Evolutionary conservation across 2,329 filamentous ascomycete genomes (phyloP).

Genomic region (Polychaeton citri): DNA sequence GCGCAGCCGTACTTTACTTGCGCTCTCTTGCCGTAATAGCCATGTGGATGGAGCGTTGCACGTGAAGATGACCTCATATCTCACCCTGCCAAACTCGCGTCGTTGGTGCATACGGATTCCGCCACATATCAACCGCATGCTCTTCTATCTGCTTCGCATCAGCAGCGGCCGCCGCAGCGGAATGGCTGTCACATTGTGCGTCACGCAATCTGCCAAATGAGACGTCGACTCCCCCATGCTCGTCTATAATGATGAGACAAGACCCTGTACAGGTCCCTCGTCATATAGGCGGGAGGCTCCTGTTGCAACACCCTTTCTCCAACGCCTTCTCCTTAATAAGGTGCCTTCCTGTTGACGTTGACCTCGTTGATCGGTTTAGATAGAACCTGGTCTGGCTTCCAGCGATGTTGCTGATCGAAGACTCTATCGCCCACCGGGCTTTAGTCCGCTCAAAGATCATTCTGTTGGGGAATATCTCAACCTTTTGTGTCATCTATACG

Average conservation of each 20-base stretch:
- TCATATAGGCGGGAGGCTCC: too few relatives aligned
- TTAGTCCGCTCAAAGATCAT: conserved; percentile 11
- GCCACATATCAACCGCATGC: not conserved
- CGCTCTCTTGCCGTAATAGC: too few relatives aligned
- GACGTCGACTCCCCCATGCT: too few relatives aligned
- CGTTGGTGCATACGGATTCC: not conserved
- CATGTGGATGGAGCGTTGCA: too few relatives aligned
- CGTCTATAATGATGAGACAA: not conserved
- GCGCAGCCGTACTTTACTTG: too few relatives aligned
- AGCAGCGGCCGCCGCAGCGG: not conserved
- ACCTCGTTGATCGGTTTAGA: too few relatives aligned
- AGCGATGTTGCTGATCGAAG: conserved; percentile 9
- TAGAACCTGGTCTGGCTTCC: too few relatives aligned
- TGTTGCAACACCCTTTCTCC: too few relatives aligned
- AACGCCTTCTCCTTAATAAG: too few relatives aligned
- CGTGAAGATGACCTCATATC: not conserved
- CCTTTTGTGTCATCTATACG: conserved; percentile 10
- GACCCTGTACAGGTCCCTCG: too few relatives aligned
- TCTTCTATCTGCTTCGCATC: not conserved
- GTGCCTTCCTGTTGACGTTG: too few relatives aligned
- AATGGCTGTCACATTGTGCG: conserved; percentile 2
- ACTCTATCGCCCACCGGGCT: conserved; percentile 8
- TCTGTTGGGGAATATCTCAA: conserved; percentile 9
- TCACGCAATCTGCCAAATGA: not conserved
- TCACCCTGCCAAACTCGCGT: not conserved